A percentile compares a stretch with the other conserved stretches of the same genome.
Evolutionary conservation across 345 rosid species (phyloP).

Genomic region (Aquilaria sinensis): DNA sequence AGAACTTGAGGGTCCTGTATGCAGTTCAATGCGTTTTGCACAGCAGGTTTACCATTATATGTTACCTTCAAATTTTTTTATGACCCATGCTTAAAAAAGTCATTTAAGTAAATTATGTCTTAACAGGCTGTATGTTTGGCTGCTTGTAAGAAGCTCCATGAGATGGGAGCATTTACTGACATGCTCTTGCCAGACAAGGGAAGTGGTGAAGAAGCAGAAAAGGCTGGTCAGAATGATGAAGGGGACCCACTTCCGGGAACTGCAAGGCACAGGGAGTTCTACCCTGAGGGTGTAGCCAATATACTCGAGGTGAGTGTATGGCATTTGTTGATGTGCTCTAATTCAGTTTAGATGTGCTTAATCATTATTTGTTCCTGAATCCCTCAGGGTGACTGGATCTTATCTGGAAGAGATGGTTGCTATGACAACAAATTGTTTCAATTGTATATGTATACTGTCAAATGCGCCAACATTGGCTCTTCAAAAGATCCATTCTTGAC

Average conservation of each 20-base stretch:
- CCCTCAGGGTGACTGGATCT: slow-evolving; percentile 95
- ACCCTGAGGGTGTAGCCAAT: slow-evolving; percentile 97
- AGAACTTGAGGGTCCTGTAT: slow-evolving; percentile 87
- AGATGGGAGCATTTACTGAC: slow-evolving; percentile 99
- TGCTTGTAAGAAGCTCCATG: slow-evolving; percentile 98
- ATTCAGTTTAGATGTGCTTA: neutral
- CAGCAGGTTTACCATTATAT: slow-evolving; percentile 59
- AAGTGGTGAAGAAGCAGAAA: slow-evolving; percentile 81
- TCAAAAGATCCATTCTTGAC: slow-evolving; percentile 85
- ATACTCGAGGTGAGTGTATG: slow-evolving; percentile 61
- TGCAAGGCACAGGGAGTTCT: slow-evolving; percentile 97
- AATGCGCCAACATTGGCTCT: slow-evolving; percentile 54
- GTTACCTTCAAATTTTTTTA: slow-evolving; percentile 4
- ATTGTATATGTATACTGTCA: slow-evolving; percentile 72
- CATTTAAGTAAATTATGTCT: slow-evolving; percentile 16
- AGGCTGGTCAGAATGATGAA: slow-evolving; percentile 76
- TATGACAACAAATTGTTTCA: slow-evolving; percentile 43
- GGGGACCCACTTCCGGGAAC: slow-evolving; percentile 99
- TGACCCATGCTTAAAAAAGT: slow-evolving; percentile 7
- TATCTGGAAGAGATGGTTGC: slow-evolving; percentile 59
- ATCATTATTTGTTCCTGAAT: slow-evolving; percentile 3
- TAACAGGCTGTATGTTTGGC: slow-evolving; percentile 94
- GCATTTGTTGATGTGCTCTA: neutral
- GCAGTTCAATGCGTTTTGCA: slow-evolving; percentile 93
- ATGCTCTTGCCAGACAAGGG: slow-evolving; percentile 99